Evolutionary conservation across 1,139 yeast genomes (phyloP), one percentile per base, ranked within the genome.

Genomic region (Hyphopichia buzzinii): DNA sequence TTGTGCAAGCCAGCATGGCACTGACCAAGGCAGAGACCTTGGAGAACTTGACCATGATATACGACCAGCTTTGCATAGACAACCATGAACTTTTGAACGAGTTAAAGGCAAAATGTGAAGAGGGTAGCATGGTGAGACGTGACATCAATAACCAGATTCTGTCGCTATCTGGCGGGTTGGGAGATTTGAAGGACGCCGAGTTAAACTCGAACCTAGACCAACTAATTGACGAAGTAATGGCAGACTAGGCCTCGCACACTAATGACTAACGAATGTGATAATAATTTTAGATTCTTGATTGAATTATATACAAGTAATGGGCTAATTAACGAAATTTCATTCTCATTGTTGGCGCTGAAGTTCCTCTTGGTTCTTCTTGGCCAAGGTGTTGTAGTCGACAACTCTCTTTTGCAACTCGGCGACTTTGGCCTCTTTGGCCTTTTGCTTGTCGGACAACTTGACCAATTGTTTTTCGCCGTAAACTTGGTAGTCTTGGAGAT

Each of bases 401-500:
- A 71, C 72, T 54, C 68, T 66, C 64, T 67, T 68, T 42, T 66
- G 64, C 48, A 71, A 68, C 21, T 62, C 68, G 34, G 37, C 47
- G 36, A 54, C 39, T 44, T 62, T 60, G 38, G 61, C 57, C 36
- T 57, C 60, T 55, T 67, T 68, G 47, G 50, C 54, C 51, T 61
- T 56, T 49, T 67, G 64, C 49, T 70, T 69, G 26, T 69, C 74
- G 31, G 72, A 64, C 41, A 64, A 53, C 47, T 65, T 67, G 39
- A 71, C 64, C 55, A 71, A 60, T 39, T 58, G 56, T 52, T 68
- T 69, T 49, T 70, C 75, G 31, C 95, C 95, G 79, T 89, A 89
- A 58, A 89, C 83, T 62, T 82, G 74, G 64, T 79, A 86, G 57
- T 85, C 86, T 64, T 86, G 90, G 77, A 88, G 78, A 70, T 90